Base-by-base conservation (phyloP, 2,329 filamentous ascomycete species). In the Ascochyta fabae region DNA sequence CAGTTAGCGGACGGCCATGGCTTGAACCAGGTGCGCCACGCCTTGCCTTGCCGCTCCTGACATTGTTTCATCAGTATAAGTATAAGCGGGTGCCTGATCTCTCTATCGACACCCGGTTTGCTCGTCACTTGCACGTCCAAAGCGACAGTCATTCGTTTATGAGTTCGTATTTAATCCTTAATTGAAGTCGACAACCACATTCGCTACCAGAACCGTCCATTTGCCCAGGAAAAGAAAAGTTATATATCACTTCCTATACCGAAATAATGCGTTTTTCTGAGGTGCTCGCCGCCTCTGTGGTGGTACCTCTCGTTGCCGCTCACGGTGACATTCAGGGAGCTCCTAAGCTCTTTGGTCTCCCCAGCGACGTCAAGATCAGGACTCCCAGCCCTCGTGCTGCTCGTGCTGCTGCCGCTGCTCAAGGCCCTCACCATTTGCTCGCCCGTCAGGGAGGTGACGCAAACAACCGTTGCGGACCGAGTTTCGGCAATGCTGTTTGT, bases 331-430 rank as follows among this genome's bases (percentile, higher is more conserved):
- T 68, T 39, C 67, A 64, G 16, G 63, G 67, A 45, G 59, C 62
- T 6, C 73, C 72, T 6, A 75, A 70, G 56, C 65, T 75, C 46
- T 68, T 72, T 44, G 73, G 72, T 24, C 48, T 72, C 13, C 69
- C 68, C n/a, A 67, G 56, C 16, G 63, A 71, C 46, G 47, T 74
- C 58, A 74, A 66, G 61, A 62, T 60, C 38, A 66, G 71, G 56
- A 66, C 68, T n/a, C 68, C 68, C 34, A 58, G 66, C n/a, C 56
- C 61, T 42, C 60, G 63, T 27, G 60, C 57, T 49, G 62, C 65
- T 59, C 58, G 60, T 47, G 49, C 61, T 48, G 61, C 57, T 33
- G 44, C 48, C n/a, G 22, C 16, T 10, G 45, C 33, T 33, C 57
- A 61, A 27, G 52, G 54, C 6, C 56, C 61, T 27, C 55, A 53